Conservation (phyloP, 1,284 basidiomycete genomes). For the Pterulicium gracile region DNA sequence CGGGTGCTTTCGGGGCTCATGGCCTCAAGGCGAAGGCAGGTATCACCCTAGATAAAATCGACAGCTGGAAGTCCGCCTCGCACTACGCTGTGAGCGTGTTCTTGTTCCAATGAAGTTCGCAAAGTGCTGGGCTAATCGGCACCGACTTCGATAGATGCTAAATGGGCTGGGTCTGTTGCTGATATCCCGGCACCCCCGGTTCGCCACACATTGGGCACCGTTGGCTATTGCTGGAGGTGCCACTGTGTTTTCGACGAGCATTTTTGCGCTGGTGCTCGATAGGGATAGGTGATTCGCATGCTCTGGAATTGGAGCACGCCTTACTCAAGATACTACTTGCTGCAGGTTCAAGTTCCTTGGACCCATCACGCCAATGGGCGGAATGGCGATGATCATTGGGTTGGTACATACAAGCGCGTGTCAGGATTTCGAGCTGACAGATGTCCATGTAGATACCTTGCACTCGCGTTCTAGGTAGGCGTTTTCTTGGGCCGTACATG, state of each 20-base stretch:
- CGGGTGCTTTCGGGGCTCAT: conserved; percentile 28
- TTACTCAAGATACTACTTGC: conserved; percentile 5
- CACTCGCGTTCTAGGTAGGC: neutral
- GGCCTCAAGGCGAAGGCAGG: conserved; percentile 38
- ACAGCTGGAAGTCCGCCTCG: conserved; percentile 54
- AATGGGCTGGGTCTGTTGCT: conserved; percentile 70
- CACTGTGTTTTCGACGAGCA: conserved; percentile 61
- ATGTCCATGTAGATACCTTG: neutral
- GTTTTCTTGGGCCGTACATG: no score
- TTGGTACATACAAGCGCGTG: conserved; percentile 30
- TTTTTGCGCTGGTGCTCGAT: conserved; percentile 53
- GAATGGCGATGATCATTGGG: conserved; percentile 68
- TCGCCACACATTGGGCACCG: conserved; percentile 54
- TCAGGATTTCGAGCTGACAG: no score
- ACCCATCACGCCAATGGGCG: conserved; percentile 71
- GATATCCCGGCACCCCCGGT: conserved; percentile 62
- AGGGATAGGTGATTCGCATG: conserved; percentile 18
- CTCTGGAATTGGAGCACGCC: neutral
- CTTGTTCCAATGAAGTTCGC: neutral
- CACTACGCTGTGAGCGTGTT: conserved; percentile 46
- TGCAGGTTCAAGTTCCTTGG: conserved; percentile 51
- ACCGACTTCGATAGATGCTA: conserved; percentile 37
- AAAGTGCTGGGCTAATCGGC: conserved; percentile 2
- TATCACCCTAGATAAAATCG: conserved; percentile 40
- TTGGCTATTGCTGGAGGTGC: conserved; percentile 58